These are phyloP conservation scores for Lanmaoa pseudosensibilis DNA, from an alignment of 768 basidiomycete genomes.

Conservation along the genomic window DNA sequence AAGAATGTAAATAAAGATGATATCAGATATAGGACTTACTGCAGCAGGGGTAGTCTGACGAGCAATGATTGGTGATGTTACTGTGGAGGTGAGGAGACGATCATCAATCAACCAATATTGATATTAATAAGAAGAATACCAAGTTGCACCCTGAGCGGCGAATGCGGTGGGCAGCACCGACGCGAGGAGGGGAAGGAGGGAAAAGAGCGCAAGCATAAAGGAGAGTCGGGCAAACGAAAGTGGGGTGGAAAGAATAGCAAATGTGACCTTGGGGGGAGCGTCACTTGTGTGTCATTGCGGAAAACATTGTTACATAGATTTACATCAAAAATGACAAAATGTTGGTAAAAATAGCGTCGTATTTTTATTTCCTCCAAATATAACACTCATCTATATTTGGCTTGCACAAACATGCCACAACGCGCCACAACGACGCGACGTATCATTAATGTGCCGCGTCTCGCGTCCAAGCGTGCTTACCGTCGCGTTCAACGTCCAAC, in stretches of 20 bases:
- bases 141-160: slow-evolving; percentile 30
- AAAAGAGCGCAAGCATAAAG: slow-evolving; percentile 25
- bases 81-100: slow-evolving; percentile 19
- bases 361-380: background rate
- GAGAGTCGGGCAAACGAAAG: slow-evolving; percentile 18
- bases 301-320: background rate
- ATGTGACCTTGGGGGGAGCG: background rate
- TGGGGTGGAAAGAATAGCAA: background rate
- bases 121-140: slow-evolving; percentile 11
- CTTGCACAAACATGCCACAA: slow-evolving; percentile 22
- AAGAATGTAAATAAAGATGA: background rate
- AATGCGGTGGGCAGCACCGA: slow-evolving; percentile 16
- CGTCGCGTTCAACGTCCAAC: slow-evolving; percentile 12
- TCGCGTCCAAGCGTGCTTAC: background rate
- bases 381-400: background rate
- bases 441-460: background rate
- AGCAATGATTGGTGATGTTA: slow-evolving; percentile 39
- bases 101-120: background rate
- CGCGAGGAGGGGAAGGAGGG: slow-evolving; percentile 18
- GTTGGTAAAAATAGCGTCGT: background rate
- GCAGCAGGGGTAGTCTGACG: slow-evolving; percentile 43
- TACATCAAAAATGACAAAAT: too few relatives aligned
- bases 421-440: slow-evolving; percentile 12
- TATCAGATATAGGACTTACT: slow-evolving; percentile 31
- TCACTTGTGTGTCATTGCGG: background rate